These are phyloP conservation scores for Tillandsia fasciculata DNA, from an alignment of 176 grass and related monocot species.

Conservation along the genomic window DNA sequence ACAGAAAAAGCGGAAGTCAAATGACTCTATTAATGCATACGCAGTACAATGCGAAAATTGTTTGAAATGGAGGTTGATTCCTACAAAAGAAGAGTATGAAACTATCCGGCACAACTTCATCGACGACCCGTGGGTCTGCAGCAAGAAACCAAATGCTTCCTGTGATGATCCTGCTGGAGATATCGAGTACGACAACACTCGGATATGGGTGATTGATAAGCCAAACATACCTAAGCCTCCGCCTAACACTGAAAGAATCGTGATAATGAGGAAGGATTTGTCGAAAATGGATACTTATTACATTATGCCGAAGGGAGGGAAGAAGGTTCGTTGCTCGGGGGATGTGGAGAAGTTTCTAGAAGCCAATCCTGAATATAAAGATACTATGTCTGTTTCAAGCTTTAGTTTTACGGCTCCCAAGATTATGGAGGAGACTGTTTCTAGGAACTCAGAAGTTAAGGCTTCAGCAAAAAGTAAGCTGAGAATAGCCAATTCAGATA, in stretches of 20 bases:
- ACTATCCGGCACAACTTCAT: conserved; percentile 54
- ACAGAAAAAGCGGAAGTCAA: conserved; percentile 39
- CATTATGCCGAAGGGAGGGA: conserved; percentile 84
- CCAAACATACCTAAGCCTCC: conserved; percentile 81
- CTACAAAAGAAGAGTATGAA: conserved; percentile 70
- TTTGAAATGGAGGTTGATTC: conserved; percentile 58
- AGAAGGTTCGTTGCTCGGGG: conserved; percentile 38
- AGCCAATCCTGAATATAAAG: conserved; percentile 57
- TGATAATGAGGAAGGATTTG: conserved; percentile 61
- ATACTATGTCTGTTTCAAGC: conserved; percentile 32
- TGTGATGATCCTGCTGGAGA: conserved; percentile 56
- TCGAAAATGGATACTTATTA: conserved; percentile 81
- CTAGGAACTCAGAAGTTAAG: conserved; percentile 35
- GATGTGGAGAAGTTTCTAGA: conserved; percentile 78
- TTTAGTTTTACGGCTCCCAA: conserved; percentile 75
- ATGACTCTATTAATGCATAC: conserved; percentile 51
- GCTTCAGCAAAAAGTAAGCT: conserved; percentile 20
- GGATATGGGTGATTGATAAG: conserved; percentile 75
- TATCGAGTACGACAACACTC: conserved; percentile 57
- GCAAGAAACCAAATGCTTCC: conserved; percentile 36
- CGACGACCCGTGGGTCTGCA: conserved; percentile 70
- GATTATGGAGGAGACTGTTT: conserved; percentile 57
- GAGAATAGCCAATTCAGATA: not conserved
- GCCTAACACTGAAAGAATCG: conserved; percentile 39
- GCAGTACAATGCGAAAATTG: conserved; percentile 68